Percentiles rank a stretch among this genome's conserved stretches.
Conservation (phyloP, 371 early-diverging fungal species). For the Entomophthora muscae region DNA sequence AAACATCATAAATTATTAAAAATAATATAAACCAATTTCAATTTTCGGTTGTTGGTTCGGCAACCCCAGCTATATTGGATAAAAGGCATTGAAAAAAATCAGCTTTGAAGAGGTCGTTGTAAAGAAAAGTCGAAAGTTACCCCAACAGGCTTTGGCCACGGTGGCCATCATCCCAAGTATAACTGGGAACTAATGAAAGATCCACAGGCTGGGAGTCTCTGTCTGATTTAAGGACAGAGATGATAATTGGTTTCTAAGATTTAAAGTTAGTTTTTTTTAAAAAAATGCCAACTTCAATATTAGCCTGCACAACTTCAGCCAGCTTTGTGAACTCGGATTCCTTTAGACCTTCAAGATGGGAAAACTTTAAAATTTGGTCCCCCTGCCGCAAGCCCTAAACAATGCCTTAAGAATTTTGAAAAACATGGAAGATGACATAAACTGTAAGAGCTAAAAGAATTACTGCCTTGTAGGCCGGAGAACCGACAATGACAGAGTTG, state of each 20-base stretch:
- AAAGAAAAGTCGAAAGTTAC: neutral
- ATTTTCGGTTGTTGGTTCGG: too few species aligned
- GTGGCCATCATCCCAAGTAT: neutral
- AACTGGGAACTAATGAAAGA: neutral
- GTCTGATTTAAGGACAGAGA: neutral
- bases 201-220: neutral
- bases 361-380: neutral
- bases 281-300: neutral
- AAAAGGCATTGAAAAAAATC: too few species aligned
- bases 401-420: neutral
- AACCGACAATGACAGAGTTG: neutral
- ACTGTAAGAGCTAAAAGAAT: neutral
- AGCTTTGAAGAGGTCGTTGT: too few species aligned
- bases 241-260: neutral
- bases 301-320: neutral
- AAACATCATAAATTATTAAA: neutral
- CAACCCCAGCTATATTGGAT: too few species aligned
- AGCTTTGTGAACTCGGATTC: neutral
- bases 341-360: neutral
- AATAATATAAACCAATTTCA: too few species aligned
- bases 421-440: too few species aligned
- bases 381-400: neutral
- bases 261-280: neutral
- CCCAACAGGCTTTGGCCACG: neutral
- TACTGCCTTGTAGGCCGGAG: constrained; percentile 3